Evolutionary conservation across 805 yeast species (phyloP).

Genomic region (Lipomyces yamadae): DNA sequence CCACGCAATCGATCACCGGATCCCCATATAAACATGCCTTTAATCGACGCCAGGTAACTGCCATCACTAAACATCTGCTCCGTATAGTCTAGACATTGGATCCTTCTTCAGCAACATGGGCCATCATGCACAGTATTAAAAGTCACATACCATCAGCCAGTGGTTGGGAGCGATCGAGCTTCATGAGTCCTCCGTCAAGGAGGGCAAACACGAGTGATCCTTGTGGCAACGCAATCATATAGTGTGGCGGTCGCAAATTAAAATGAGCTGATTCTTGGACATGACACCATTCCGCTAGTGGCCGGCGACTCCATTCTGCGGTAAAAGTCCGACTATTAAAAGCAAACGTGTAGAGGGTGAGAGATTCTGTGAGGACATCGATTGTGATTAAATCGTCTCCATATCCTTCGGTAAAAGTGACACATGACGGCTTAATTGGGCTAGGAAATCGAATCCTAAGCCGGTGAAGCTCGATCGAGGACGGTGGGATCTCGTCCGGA

Average conservation of each 20-base stretch:
- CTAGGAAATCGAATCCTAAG: constrained; percentile 23
- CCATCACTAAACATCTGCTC: constrained; percentile 59
- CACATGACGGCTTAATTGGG: constrained; percentile 26
- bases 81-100: constrained; percentile 21
- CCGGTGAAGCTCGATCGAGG: constrained; percentile 15
- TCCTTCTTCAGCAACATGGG: constrained; percentile 19
- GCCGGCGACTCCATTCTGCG: constrained; percentile 22
- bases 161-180: constrained; percentile 39
- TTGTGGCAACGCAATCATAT: constrained; percentile 54
- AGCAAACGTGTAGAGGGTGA: constrained; percentile 24
- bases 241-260: constrained; percentile 60
- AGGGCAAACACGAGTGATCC: constrained; percentile 61
- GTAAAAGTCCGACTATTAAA: constrained; percentile 14
- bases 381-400: constrained; percentile 16
- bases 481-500: constrained; percentile 6
- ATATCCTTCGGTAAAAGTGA: constrained; percentile 22
- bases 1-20: constrained; percentile 49
- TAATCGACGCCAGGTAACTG: constrained; percentile 47
- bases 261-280: constrained; percentile 46
- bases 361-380: constrained; percentile 32
- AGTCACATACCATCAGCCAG: constrained; percentile 38
- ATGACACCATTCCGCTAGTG: constrained; percentile 34
- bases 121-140: constrained; percentile 31
- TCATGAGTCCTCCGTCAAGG: constrained; percentile 75
- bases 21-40: constrained; percentile 45